Base-by-base conservation (phyloP, 225 moss, liverwort and hornwort genomes). In the Takakia lepidozioides region DNA sequence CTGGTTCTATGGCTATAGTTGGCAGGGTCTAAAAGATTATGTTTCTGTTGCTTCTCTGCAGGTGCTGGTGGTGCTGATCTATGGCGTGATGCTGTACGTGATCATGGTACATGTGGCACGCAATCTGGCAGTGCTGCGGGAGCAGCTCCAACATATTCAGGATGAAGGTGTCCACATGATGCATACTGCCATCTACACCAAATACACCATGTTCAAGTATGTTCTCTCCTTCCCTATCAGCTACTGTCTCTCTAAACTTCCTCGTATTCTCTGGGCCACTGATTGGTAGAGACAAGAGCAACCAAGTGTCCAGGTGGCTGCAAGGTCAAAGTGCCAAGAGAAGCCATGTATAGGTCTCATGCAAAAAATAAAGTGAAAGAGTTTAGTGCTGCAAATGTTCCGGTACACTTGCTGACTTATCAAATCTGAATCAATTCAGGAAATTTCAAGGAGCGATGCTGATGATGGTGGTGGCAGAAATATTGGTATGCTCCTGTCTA, bases 201-300 rank as follows among this genome's bases (percentile, higher is more conserved):
- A 86, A 14, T 86, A 84, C 52, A 78, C 61, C 8, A 91, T 91
- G 91, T 76, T 91, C 58, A 87, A 78, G 91, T 91, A 59, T 38
- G 63, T 8, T 25, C 51, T 4, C 1, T 19, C n/a, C n/a, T n/a
- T n/a, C n/a, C n/a, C n/a, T n/a, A n/a, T n/a, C n/a, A n/a, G n/a
- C n/a, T n/a, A n/a, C n/a, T n/a, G n/a, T n/a, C n/a, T n/a, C n/a
- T n/a, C n/a, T 29, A 16, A 29, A n/a, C 15, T 27, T 7, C 32
- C 11, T 7, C 11, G 32, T 11, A 32, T 6, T 32, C 11, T 32
- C 7, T 32, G 32, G 32, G 11, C n/a, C n/a, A n/a, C n/a, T 32
- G 7, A 0, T 32, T 7, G 32, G 32, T 32, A 11, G 7, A 7
- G 11, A 0, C 11, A 0, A 11, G 32, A 11, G 32, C 11, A 32